Conservation (phyloP, 768 basidiomycete genomes). For the Trametes punicea region DNA sequence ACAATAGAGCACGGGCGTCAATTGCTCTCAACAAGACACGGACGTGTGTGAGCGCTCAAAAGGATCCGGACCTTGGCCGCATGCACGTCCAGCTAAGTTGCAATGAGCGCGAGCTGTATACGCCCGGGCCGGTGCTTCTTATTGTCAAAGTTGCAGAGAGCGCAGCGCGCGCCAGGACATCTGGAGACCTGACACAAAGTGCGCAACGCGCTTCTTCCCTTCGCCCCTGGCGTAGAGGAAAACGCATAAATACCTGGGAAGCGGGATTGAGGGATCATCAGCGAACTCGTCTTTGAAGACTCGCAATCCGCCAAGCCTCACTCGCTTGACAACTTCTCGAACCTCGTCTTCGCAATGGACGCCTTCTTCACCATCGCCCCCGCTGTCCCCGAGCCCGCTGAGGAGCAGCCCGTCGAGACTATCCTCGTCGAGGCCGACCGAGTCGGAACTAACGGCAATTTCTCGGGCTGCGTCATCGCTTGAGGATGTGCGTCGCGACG, state of each 20-base stretch:
- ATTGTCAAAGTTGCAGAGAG: background rate
- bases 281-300: background rate
- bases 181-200: background rate
- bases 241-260: background rate
- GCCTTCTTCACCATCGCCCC: slow-evolving; percentile 20
- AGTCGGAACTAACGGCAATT: background rate
- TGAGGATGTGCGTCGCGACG: background rate
- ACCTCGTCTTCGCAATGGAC: slow-evolving; percentile 13
- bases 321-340: slow-evolving; percentile 9
- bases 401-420: slow-evolving; percentile 9
- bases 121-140: background rate
- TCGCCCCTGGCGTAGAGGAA: background rate
- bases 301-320: background rate
- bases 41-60: too few relatives aligned
- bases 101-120: background rate
- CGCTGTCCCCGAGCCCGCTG: slow-evolving; percentile 9
- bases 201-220: background rate
- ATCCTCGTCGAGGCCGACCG: slow-evolving; percentile 9
- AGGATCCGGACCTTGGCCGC: background rate
- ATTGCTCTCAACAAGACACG: background rate
- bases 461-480: slow-evolving; percentile 6
- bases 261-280: background rate
- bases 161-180: background rate
- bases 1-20: background rate
- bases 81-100: background rate